Evolutionary conservation across 352 stramenopile species (phyloP).

Genomic region (Phytophthora pini): DNA sequence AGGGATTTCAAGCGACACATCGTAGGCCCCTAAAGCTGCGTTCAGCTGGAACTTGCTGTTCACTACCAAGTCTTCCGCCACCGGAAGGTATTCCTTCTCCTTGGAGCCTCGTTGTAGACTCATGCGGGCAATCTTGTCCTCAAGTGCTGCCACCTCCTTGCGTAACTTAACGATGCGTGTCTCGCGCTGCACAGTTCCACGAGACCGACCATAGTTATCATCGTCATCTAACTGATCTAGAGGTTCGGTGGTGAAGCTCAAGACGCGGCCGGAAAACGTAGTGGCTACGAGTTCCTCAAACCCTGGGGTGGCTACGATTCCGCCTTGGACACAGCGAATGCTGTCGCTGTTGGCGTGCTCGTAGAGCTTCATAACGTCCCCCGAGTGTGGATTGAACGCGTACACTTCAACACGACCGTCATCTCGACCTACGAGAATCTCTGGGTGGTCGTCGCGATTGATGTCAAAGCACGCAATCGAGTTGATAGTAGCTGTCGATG

Average conservation of each 20-base stretch:
- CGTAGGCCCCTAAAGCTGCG: constrained; percentile 67
- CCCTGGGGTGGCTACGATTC: constrained; percentile 71
- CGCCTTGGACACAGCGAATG: constrained; percentile 75
- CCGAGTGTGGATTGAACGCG: constrained; percentile 52
- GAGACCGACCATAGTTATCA: constrained; percentile 79
- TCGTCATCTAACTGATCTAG: constrained; percentile 76
- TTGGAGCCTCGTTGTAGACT: constrained; percentile 47
- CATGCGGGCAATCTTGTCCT: constrained; percentile 77
- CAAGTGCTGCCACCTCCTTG: constrained; percentile 72
- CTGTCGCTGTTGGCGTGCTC: constrained; percentile 77
- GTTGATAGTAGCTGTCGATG: constrained; percentile 62
- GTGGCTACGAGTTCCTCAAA: constrained; percentile 80
- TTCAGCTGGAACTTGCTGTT: constrained; percentile 86
- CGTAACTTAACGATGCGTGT: constrained; percentile 83
- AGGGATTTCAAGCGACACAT: constrained; percentile 83
- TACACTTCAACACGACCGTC: constrained; percentile 85
- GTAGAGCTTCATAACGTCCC: constrained; percentile 67
- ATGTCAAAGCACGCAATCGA: constrained; percentile 82
- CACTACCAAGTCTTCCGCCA: constrained; percentile 79
- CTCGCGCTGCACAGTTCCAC: constrained; percentile 77
- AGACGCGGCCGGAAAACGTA: constrained; percentile 80
- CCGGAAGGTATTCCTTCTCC: constrained; percentile 72
- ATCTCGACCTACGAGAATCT: constrained; percentile 83
- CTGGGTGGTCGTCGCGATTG: constrained; percentile 77
- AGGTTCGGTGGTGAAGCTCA: constrained; percentile 87